Evolutionary conservation across 495 filamentous ascomycete genomes (phyloP).

Genomic region (Talaromyces ruber): DNA sequence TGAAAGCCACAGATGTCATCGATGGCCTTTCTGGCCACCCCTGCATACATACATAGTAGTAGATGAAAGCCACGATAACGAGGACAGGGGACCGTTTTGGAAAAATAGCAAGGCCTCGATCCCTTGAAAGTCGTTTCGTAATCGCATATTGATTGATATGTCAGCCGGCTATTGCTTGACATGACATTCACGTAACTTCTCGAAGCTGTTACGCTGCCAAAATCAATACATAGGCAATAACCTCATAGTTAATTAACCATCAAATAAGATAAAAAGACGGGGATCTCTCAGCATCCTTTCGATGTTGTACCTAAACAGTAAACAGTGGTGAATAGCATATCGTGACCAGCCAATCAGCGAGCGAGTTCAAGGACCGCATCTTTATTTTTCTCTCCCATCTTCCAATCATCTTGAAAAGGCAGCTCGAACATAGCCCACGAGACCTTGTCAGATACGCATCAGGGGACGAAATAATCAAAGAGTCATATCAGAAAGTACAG

Average conservation of each 20-base stretch:
- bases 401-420: not conserved
- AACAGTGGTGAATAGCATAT: not conserved
- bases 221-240: not conserved
- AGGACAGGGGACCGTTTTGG: too few species aligned
- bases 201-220: not conserved
- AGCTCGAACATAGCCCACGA: not conserved
- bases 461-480: not conserved
- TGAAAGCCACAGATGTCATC: too few species aligned
- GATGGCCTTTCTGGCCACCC: too few species aligned
- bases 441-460: not conserved
- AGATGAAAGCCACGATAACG: slow-evolving; percentile 25
- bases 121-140: not conserved
- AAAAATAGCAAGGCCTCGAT: too few species aligned
- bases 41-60: slow-evolving; percentile 28
- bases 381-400: not conserved
- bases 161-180: not conserved
- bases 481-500: not conserved
- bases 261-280: not conserved
- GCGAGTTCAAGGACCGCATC: not conserved
- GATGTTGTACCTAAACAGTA: not conserved
- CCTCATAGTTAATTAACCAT: not conserved
- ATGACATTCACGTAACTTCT: not conserved
- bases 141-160: not conserved
- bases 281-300: not conserved
- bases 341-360: not conserved